Conservation (phyloP, 2,329 filamentous ascomycete genomes). For the Cordyceps militaris region DNA sequence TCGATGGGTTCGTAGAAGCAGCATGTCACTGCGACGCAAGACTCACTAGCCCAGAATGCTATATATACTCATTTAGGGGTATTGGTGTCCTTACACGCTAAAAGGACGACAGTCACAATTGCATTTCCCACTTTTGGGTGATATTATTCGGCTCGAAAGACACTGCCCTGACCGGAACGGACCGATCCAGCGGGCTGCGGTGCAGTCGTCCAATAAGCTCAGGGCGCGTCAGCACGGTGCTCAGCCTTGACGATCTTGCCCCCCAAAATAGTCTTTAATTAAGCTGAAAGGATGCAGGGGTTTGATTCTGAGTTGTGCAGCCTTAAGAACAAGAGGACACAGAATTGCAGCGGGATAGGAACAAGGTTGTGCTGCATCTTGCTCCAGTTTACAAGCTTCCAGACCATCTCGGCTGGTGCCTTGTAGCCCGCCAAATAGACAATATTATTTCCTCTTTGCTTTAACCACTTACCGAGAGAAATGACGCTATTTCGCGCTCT, state of each 20-base stretch:
- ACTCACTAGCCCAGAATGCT: neutral
- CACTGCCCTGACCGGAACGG: neutral
- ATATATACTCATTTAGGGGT: neutral
- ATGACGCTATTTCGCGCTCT: too few species aligned
- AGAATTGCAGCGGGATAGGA: neutral
- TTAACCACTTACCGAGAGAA: too few species aligned
- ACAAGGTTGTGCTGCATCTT: neutral
- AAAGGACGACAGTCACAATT: neutral
- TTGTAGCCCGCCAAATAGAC: neutral
- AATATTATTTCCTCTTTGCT: neutral
- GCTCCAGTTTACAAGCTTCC: slow-evolving; percentile 4
- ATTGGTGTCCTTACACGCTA: neutral
- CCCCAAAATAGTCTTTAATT: too few species aligned
- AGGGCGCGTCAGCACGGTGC: neutral
- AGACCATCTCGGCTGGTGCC: neutral
- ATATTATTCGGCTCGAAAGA: neutral
- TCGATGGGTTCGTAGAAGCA: neutral
- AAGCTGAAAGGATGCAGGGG: neutral
- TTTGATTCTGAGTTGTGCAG: neutral
- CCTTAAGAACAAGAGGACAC: neutral
- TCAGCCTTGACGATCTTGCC: neutral
- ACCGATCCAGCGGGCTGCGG: neutral
- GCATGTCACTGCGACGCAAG: neutral
- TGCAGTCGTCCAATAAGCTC: slow-evolving; percentile 1
- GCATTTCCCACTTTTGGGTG: neutral